Base-by-base conservation (phyloP, 108 stramenopile species). In the Pseudonitzschia pungens region DNA sequence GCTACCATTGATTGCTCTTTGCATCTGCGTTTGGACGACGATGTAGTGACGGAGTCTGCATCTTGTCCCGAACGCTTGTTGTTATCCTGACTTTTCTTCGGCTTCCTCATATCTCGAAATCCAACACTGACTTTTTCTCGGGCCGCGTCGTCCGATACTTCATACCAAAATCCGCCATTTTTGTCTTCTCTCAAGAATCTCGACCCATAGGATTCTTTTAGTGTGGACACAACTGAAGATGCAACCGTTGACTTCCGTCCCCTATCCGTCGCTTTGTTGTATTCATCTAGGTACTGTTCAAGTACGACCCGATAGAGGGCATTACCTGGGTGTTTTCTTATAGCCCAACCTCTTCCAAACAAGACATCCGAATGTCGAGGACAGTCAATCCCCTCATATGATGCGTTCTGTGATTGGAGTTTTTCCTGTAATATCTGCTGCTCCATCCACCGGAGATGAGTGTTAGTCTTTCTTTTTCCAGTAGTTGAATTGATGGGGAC, bases 341-440 rank as follows among this genome's bases (percentile, higher is more conserved):
- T 66, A 12, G 64, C 53, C 40, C 70, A 50, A 5, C 79, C 79
- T 27, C 79, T 51, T 24, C 79, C 79, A 68, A 71, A 76, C 7
- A 80, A 44, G 18, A 80, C 52, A 33, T 80, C 79, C 15, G 40
- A 54, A 32, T 48, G 54, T 14, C 27, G 33, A 29, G 64, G 64
- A 36, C 64, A 65, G 22, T 65, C 64, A 20, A 65, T 69, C 14
- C 68, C 64, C 6, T 11, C 20, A 41, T 41, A 65, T 14, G 4
- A 2, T 24, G 4, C 18, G 14, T 48, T 11, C 2, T 48, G 5
- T 8, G 14, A 1, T 2, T 18, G 14, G 45, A 18, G 18, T 58
- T 31, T 21, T 65, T 65, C 64, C 20, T 41, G 22, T 33, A 65
- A 28, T 0, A 3, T 18, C 15, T 43, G 64, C 7, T 33, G 36